Conservation (phyloP, 345 rosid species). For the Acer negundo region DNA sequence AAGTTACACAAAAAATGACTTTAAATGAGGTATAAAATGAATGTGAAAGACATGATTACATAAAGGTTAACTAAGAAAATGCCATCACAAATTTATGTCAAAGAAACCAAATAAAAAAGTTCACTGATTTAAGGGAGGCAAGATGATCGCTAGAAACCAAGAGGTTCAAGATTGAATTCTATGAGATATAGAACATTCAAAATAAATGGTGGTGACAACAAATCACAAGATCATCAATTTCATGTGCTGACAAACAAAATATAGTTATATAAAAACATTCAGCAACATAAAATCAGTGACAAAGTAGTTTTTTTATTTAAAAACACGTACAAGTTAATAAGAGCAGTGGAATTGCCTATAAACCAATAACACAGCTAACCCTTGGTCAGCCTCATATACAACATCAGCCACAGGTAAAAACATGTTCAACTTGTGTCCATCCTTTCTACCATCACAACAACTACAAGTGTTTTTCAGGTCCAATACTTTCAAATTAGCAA, state of each 20-base stretch:
- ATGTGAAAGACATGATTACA: too few species aligned
- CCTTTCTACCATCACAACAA: conserved; percentile 40
- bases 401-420: conserved; percentile 34
- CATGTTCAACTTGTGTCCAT: conserved; percentile 29
- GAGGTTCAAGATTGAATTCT: background rate
- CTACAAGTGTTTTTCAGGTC: too few species aligned
- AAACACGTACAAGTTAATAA: too few species aligned
- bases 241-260: background rate
- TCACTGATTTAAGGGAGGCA: background rate
- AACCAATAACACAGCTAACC: conserved; percentile 27
- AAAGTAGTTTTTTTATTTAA: background rate
- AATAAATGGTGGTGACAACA: background rate
- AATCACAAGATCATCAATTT: background rate
- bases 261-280: background rate
- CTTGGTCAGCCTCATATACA: conserved; percentile 29
- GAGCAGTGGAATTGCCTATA: conserved; percentile 20
- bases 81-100: too few species aligned
- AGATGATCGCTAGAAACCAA: background rate
- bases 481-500: too few species aligned
- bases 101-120: too few species aligned
- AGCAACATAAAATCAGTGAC: background rate
- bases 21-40: too few species aligned
- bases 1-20: too few species aligned
- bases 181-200: background rate
- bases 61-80: too few species aligned